Conservation (phyloP, 2,329 filamentous ascomycete species). For the Seiridium unicorne region DNA sequence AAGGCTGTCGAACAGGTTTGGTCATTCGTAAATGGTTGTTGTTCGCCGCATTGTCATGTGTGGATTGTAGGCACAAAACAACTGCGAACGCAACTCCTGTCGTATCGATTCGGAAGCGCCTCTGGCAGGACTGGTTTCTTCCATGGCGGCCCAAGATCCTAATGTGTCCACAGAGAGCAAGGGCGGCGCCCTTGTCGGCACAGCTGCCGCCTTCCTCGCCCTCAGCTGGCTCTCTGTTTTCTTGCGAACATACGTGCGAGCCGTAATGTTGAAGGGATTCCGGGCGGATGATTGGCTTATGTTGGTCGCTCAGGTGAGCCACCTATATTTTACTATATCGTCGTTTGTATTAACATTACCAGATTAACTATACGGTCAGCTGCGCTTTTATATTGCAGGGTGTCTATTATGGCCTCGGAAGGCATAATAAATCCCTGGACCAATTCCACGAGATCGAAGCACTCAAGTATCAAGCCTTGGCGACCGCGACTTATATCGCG, state of each 20-base stretch:
- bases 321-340: constrained; percentile 6
- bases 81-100: background rate
- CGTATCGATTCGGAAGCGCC: background rate
- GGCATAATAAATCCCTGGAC: constrained; percentile 43
- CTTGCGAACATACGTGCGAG: constrained; percentile 26
- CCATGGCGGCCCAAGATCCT: constrained; percentile 30
- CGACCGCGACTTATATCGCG: constrained; percentile 47
- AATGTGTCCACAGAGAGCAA: constrained; percentile 28
- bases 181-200: constrained; percentile 23
- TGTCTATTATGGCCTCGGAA: constrained; percentile 40
- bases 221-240: constrained; percentile 28
- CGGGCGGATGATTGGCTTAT: constrained; percentile 55
- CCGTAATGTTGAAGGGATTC: constrained; percentile 32
- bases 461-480: constrained; percentile 52
- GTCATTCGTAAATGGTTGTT: background rate
- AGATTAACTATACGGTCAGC: constrained; percentile 46
- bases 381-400: constrained; percentile 45
- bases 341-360: constrained; percentile 6
- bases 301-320: constrained; percentile 44
- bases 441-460: constrained; percentile 40
- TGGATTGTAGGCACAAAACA: background rate
- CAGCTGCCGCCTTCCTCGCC: constrained; percentile 34
- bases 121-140: background rate
- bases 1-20: background rate
- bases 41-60: background rate